Conservation (phyloP, 1,139 yeast species). For the Meyerozyma athensensis region DNA sequence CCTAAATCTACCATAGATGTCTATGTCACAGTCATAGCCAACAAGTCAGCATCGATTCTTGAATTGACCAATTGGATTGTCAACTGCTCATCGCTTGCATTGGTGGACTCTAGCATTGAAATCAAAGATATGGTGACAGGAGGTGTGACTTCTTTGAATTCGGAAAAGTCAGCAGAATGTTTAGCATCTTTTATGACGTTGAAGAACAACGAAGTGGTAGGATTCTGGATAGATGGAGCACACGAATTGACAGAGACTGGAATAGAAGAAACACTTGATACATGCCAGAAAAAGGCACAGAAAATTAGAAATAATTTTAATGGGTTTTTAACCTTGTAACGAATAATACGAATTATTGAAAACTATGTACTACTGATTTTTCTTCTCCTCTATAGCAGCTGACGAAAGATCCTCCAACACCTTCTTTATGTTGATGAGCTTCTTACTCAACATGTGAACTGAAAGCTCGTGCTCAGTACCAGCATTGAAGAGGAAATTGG, state of each 20-base stretch:
- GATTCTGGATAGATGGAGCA: conserved; percentile 50
- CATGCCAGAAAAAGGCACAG: conserved; percentile 40
- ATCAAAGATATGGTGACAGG: conserved; percentile 73
- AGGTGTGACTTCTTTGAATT: conserved; percentile 43
- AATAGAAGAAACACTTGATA: conserved; percentile 29
- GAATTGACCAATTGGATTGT: conserved; percentile 42
- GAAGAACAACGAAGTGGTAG: conserved; percentile 49
- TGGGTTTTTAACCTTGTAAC: conserved; percentile 18
- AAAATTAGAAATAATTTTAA: conserved; percentile 45
- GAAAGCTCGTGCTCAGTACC: conserved; percentile 29
- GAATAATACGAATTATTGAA: conserved; percentile 6
- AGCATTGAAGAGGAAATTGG: conserved; percentile 34
- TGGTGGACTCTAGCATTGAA: conserved; percentile 82
- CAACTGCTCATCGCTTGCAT: conserved; percentile 65
- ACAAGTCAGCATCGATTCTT: conserved; percentile 24
- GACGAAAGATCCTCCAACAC: conserved; percentile 42
- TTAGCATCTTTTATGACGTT: conserved; percentile 52
- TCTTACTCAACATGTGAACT: conserved; percentile 31
- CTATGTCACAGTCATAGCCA: conserved; percentile 58
- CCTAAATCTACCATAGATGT: conserved; percentile 89
- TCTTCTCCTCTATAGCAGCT: conserved; percentile 18
- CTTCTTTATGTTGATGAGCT: conserved; percentile 38
- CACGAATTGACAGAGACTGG: conserved; percentile 22
- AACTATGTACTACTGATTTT: conserved; percentile 6
- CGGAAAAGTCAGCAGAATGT: conserved; percentile 29